Percentiles rank a stretch among this genome's conserved stretches.
Conservation (phyloP, 306 rosid genomes). For the Alnus glutinosa region DNA sequence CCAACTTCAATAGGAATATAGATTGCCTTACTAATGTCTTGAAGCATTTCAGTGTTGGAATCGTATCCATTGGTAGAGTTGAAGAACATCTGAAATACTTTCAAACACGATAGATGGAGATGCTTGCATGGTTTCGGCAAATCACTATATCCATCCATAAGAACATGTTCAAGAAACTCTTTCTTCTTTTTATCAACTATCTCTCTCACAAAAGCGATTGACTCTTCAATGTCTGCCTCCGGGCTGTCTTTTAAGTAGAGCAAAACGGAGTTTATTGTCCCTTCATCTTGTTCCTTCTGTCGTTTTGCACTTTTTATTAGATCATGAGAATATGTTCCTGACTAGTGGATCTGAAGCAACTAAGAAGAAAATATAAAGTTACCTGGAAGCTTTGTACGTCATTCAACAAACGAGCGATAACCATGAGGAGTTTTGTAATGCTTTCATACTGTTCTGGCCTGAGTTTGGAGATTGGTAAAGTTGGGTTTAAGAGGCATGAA, state of each 20-base stretch:
- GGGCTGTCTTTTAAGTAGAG: conserved; percentile 24
- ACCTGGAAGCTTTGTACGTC: conserved; percentile 45
- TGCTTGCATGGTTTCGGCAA: conserved; percentile 26
- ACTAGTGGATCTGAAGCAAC: not conserved
- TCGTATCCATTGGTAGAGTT: conserved; percentile 29
- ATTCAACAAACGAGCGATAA: conserved; percentile 34
- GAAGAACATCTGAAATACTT: conserved; percentile 36
- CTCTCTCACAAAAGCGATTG: conserved; percentile 9
- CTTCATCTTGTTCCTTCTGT: conserved; percentile 44
- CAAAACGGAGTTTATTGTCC: conserved; percentile 21
- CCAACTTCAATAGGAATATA: conserved; percentile 26
- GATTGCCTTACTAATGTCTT: conserved; percentile 28
- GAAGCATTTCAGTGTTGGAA: conserved; percentile 29
- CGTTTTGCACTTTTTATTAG: not conserved
- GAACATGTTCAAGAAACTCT: conserved; percentile 24
- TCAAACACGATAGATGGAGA: conserved; percentile 30
- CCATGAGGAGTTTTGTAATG: conserved; percentile 34
- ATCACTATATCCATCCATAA: conserved; percentile 17
- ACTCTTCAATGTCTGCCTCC: conserved; percentile 22
- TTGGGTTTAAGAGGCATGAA: conserved; percentile 38
- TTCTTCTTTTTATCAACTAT: conserved; percentile 23
- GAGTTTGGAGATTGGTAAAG: conserved; percentile 26
- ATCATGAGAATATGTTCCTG: not conserved
- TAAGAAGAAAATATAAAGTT: not conserved
- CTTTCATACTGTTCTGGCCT: conserved; percentile 28